Evolutionary conservation across 2,329 filamentous ascomycete species (phyloP).

Genomic region (Talaromyces funiculosus): DNA sequence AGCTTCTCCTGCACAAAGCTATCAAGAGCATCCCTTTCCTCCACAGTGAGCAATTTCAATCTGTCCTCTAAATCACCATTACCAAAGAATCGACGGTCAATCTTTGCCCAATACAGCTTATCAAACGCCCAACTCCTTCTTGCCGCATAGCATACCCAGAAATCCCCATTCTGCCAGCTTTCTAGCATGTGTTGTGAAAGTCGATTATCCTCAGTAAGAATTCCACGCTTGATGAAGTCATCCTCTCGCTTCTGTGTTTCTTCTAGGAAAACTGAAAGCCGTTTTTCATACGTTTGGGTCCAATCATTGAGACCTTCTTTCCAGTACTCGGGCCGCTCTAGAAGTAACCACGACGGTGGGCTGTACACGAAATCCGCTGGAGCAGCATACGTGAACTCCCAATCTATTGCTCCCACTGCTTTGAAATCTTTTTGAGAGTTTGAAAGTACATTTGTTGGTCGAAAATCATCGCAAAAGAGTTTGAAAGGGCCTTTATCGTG

Average conservation of each 20-base stretch:
- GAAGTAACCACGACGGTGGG: slow-evolving; percentile 1
- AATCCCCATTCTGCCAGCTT: slow-evolving; percentile 18
- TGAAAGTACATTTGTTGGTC: slow-evolving; percentile 23
- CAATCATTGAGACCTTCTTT: neutral
- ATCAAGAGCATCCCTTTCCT: slow-evolving; percentile 18
- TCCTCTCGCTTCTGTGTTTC: neutral
- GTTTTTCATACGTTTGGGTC: slow-evolving; percentile 8
- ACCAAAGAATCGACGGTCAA: slow-evolving; percentile 23
- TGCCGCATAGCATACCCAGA: slow-evolving; percentile 21
- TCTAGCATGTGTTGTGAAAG: slow-evolving; percentile 17
- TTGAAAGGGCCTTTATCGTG: slow-evolving; percentile 23
- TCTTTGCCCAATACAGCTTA: slow-evolving; percentile 21
- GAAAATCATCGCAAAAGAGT: slow-evolving; percentile 24
- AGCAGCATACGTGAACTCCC: slow-evolving; percentile 25
- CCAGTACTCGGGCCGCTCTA: neutral
- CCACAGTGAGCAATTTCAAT: slow-evolving; percentile 16
- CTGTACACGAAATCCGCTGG: slow-evolving; percentile 17
- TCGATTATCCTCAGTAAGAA: slow-evolving; percentile 6
- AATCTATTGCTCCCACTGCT: slow-evolving; percentile 4
- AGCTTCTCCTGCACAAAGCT: slow-evolving; percentile 18
- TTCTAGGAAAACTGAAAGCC: neutral
- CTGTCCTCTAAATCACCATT: slow-evolving; percentile 16
- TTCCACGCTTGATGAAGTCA: neutral
- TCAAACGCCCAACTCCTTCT: slow-evolving; percentile 23
- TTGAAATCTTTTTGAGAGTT: slow-evolving; percentile 14